phyloP scores from a whole-genome alignment of 805 yeast genomes.

The Saccharomycopsis sp. region DNA sequence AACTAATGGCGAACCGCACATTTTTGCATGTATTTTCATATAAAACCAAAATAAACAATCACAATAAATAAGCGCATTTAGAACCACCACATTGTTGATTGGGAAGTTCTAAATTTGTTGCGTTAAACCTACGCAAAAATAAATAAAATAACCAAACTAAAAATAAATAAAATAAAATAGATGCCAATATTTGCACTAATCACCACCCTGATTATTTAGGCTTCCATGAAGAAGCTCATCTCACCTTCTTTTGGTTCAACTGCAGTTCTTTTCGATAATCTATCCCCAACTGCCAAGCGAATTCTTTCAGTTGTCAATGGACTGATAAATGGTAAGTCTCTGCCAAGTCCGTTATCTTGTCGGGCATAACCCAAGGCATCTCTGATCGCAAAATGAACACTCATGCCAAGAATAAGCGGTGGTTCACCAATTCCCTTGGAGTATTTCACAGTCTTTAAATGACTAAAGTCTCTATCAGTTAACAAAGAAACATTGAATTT shows the following conservation, averaged over 20 bases:
- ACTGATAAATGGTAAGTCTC: constrained; percentile 28
- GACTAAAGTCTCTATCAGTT: constrained; percentile 35
- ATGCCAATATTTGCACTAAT: not conserved
- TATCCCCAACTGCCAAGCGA: constrained; percentile 35
- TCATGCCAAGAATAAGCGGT: constrained; percentile 39
- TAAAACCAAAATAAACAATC: too few relatives aligned
- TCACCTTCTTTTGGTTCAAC: constrained; percentile 31
- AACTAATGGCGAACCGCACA: too few relatives aligned
- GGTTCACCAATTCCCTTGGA: constrained; percentile 47
- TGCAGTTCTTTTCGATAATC: constrained; percentile 26
- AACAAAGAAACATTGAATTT: constrained; percentile 36
- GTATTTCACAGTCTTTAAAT: constrained; percentile 37
- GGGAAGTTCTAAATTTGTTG: too few relatives aligned
- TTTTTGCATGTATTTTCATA: too few relatives aligned
- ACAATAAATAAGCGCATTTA: too few relatives aligned
- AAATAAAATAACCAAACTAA: too few relatives aligned
- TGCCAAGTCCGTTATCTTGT: constrained; percentile 26
- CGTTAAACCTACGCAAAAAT: too few relatives aligned
- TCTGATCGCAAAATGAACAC: constrained; percentile 38
- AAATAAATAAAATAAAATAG: not conserved
- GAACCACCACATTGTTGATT: too few relatives aligned
- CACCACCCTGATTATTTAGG: constrained; percentile 22
- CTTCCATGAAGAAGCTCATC: constrained; percentile 31
- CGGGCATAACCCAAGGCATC: constrained; percentile 36
- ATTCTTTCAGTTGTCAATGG: constrained; percentile 41